Base-by-base conservation (phyloP, 2,329 filamentous ascomycete species). In the Thielaviopsis ethacetica region DNA sequence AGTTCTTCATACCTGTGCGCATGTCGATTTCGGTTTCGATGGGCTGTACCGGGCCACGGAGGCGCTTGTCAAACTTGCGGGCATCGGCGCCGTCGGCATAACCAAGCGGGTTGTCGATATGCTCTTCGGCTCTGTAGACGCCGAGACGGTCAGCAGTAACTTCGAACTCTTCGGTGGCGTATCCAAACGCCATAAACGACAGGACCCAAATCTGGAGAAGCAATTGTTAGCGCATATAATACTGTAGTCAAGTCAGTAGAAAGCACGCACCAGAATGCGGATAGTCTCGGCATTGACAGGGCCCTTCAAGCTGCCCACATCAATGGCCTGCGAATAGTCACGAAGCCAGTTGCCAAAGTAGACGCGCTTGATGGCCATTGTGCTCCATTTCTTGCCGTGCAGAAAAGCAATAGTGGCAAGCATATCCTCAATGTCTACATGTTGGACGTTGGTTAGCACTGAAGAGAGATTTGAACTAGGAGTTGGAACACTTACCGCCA, bases 1-100 rank as follows among this genome's bases (percentile, higher is more conserved):
- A 98, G 69, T 97, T 97, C 72, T 97, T 98, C 91, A 98, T 95
- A n/a, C 91, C 91, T 0, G 88, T 93, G 5, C 79, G 73, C 38
- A 73, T 73, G 66, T 93, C 88, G 59, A 93, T 80, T 61, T 87
- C 82, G 21, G 87, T 80, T 67, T 93, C 88, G 49, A 80, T 71
- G 4, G 79, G 78, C 61, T 81, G 74, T 9, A 97, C 83, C 0
- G 91, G 91, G 0, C 84, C 86, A 56, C 93, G 85, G 7, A 97
- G 81, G 26, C 93, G 84, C 44, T 78, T 73, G 68, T 97, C 93
- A 66, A 82, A 90, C 65, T 86, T 81, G 62, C 88, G 81, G 5
- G 93, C 93, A 72, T 98, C 93, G 17, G 44, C 24, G 5, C 59
- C 59, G 63, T 97, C 90, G 54, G 87, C 88, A 68, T 95, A 95